Evolutionary conservation across 306 rosid genomes (phyloP).

Genomic region (Casuarina equisetifolia): DNA sequence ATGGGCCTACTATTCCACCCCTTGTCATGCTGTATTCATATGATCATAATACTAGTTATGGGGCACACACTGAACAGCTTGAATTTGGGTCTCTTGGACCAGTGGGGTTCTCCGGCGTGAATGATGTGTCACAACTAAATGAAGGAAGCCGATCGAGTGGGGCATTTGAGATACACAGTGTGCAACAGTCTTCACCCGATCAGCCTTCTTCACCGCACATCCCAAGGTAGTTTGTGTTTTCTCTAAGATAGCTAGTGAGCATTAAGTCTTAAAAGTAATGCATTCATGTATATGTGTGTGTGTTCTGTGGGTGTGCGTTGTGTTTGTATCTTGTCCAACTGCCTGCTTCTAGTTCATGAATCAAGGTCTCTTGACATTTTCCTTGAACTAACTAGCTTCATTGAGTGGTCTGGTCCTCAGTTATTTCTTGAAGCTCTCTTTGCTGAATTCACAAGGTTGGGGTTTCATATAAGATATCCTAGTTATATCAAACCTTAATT

Average conservation of each 20-base stretch:
- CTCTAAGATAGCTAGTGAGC: constrained; percentile 9
- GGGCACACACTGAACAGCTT: constrained; percentile 67
- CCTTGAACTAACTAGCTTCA: not conserved
- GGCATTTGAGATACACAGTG: constrained; percentile 70
- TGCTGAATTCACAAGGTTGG: not conserved
- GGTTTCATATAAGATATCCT: too few species aligned
- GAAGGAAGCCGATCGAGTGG: constrained; percentile 62
- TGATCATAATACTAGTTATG: constrained; percentile 61
- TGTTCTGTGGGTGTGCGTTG: not conserved
- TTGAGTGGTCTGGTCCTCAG: not conserved
- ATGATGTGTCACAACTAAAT: constrained; percentile 57
- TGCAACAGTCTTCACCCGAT: constrained; percentile 74
- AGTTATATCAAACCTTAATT: not conserved
- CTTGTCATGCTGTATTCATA: constrained; percentile 87
- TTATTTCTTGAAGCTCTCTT: not conserved
- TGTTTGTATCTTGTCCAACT: not conserved
- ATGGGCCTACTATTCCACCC: constrained; percentile 74
- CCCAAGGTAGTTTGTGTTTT: constrained; percentile 58
- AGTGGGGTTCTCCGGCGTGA: constrained; percentile 60
- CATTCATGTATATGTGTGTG: not conserved
- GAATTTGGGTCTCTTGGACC: constrained; percentile 94
- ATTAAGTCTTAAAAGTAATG: not conserved
- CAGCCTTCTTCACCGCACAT: constrained; percentile 84
- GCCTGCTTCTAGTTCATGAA: not conserved
- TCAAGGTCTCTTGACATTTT: not conserved